phyloP scores from a whole-genome alignment of 2,329 filamentous ascomycete species.

The Neonectria coccinea region DNA sequence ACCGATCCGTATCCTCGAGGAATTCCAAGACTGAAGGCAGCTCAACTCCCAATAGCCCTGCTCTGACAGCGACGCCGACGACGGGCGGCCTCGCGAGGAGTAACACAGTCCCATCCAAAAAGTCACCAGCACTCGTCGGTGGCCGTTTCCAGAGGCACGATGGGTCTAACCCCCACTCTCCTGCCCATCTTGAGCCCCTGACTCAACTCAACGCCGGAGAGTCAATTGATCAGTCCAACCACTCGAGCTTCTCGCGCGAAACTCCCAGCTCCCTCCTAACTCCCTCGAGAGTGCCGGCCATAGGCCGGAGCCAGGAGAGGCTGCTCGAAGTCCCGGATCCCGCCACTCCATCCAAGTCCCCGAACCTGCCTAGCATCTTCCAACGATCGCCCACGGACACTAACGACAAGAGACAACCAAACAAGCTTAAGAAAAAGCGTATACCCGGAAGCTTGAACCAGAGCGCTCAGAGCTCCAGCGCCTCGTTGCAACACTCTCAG shows the following conservation, averaged over 20 bases:
- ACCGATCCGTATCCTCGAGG: slow-evolving; percentile 92
- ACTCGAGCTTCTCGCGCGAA: slow-evolving; percentile 48
- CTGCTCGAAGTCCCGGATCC: slow-evolving; percentile 56
- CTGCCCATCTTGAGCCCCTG: slow-evolving; percentile 53
- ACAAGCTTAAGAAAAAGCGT: slow-evolving; percentile 91
- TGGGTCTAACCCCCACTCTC: slow-evolving; percentile 46
- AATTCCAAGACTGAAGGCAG: slow-evolving; percentile 81
- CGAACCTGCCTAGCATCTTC: slow-evolving; percentile 77
- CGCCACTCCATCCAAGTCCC: slow-evolving; percentile 72
- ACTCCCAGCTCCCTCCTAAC: slow-evolving; percentile 44
- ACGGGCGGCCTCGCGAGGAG: slow-evolving; percentile 72
- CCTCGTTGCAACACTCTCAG: slow-evolving; percentile 70
- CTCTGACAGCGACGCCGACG: slow-evolving; percentile 64
- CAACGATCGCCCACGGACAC: slow-evolving; percentile 72
- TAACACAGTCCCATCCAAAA: slow-evolving; percentile 94
- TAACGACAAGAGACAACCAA: slow-evolving; percentile 78
- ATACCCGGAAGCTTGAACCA: slow-evolving; percentile 80
- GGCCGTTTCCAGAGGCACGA: slow-evolving; percentile 70
- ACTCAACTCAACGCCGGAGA: slow-evolving; percentile 49
- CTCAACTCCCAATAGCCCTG: slow-evolving; percentile 76
- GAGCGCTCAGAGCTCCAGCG: slow-evolving; percentile 90
- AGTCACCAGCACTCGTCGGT: slow-evolving; percentile 78
- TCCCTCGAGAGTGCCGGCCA: slow-evolving; percentile 46
- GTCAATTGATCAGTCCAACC: slow-evolving; percentile 38
- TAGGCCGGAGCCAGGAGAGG: slow-evolving; percentile 63